Evolutionary conservation across 129 eudicot species (phyloP).

Genomic region (Deinandra increscens): DNA sequence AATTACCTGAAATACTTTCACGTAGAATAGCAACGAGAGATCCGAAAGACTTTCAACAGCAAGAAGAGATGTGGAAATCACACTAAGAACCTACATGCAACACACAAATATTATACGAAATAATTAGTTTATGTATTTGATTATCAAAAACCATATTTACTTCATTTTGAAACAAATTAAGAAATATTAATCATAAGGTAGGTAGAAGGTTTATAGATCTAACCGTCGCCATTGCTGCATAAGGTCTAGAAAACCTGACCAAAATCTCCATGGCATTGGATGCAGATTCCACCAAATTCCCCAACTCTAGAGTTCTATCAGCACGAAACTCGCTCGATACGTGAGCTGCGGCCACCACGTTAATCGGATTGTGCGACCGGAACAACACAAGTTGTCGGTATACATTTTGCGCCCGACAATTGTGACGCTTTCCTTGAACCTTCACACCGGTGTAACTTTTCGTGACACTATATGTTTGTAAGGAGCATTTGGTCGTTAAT

Average conservation of each 20-base stretch:
- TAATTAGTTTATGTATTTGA: not conserved
- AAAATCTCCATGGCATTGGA: slow-evolving; percentile 14
- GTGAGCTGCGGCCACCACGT: not conserved
- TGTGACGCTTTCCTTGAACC: not conserved
- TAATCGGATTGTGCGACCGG: not conserved
- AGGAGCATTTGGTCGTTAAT: not conserved
- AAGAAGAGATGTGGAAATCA: slow-evolving; percentile 32
- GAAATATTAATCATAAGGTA: no score
- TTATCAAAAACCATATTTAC: no score
- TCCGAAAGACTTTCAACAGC: slow-evolving; percentile 34
- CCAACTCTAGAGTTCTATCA: not conserved
- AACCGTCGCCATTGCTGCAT: slow-evolving; percentile 37
- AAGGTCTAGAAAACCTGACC: slow-evolving; percentile 39
- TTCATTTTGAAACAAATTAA: no score
- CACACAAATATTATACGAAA: not conserved
- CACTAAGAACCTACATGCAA: slow-evolving; percentile 30
- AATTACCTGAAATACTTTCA: slow-evolving; percentile 32
- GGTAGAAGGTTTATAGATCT: not conserved
- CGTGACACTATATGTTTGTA: not conserved
- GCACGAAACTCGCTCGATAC: not conserved
- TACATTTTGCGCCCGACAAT: not conserved
- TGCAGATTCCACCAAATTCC: slow-evolving; percentile 5
- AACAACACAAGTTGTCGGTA: not conserved
- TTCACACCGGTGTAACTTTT: slow-evolving; percentile 3
- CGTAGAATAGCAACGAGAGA: slow-evolving; percentile 27